A percentile compares a stretch with the other conserved stretches of the same genome.
phyloP scores from a whole-genome alignment of 2,329 filamentous ascomycete species.

The Pseudophaeomoniella oleicola region DNA sequence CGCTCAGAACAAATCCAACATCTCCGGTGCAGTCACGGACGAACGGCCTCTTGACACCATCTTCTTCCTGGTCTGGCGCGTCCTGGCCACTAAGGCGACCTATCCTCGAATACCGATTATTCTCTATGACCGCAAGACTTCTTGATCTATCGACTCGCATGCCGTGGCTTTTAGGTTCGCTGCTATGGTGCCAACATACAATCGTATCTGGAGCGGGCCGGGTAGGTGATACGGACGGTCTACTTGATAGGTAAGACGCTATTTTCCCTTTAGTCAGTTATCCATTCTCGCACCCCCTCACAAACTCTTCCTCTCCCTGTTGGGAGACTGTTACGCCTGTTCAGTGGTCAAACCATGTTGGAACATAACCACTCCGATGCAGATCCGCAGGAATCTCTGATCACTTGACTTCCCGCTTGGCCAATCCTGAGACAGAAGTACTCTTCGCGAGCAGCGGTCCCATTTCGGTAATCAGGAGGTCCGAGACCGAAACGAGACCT shows the following conservation, averaged over 20 bases:
- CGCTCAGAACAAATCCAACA: constrained; percentile 7
- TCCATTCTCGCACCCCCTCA: not conserved
- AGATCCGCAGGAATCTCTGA: constrained; percentile 39
- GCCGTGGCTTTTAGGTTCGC: constrained; percentile 71
- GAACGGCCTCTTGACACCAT: constrained; percentile 10
- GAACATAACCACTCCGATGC: constrained; percentile 5
- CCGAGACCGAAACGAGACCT: too few species aligned
- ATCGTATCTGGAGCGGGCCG: constrained; percentile 59
- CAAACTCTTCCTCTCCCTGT: too few species aligned
- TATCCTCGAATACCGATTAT: constrained; percentile 63
- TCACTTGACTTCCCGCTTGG: constrained; percentile 43
- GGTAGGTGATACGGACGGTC: constrained; percentile 59
- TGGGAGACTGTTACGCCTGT: too few species aligned
- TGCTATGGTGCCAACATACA: constrained; percentile 64
- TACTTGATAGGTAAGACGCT: constrained; percentile 75
- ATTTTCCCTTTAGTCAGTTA: constrained; percentile 9
- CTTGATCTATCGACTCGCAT: constrained; percentile 65
- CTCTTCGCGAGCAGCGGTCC: too few species aligned
- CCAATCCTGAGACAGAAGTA: not conserved
- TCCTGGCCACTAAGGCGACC: constrained; percentile 33
- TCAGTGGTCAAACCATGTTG: not conserved
- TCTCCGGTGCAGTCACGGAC: constrained; percentile 4
- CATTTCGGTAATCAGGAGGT: too few species aligned
- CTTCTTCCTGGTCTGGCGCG: constrained; percentile 15
- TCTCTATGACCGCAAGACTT: constrained; percentile 58